A percentile compares a stretch with the other conserved stretches of the same genome.
Conservation (phyloP, 345 rosid genomes). For the Eucalyptus brandiana region DNA sequence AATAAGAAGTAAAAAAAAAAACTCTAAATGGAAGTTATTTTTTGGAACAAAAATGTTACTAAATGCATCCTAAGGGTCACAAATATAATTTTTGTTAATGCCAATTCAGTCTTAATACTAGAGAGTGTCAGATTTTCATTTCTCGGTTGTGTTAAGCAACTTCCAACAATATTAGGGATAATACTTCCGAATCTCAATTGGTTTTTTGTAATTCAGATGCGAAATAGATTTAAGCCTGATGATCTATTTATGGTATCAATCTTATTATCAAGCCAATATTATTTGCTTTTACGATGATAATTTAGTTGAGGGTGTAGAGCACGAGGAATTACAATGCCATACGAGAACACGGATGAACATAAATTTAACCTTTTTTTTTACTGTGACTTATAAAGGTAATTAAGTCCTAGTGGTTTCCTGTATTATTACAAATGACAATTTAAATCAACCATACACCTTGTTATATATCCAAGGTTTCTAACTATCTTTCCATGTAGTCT, state of each 20-base stretch:
- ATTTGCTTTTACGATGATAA: not conserved
- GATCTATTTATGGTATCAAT: not conserved
- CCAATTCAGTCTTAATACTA: no score
- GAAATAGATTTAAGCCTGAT: no score
- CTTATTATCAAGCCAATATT: not conserved
- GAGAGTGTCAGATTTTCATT: no score
- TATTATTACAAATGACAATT: not conserved
- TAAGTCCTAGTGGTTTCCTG: not conserved
- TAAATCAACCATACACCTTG: not conserved
- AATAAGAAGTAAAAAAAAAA: no score
- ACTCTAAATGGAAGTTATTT: no score
- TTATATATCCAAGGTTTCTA: not conserved
- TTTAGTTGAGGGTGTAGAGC: not conserved
- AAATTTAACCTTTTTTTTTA: not conserved
- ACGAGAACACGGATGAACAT: not conserved
- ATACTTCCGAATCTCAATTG: no score
- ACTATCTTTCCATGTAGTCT: not conserved
- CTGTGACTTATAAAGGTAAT: not conserved
- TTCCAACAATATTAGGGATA: no score
- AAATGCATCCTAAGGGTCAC: no score
- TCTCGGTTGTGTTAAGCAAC: no score
- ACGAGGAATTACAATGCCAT: not conserved
- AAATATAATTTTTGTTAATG: no score
- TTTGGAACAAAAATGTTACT: no score
- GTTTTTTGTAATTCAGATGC: no score